phyloP scores from a whole-genome alignment of 495 filamentous ascomycete genomes.

The Penicillium flavigenum region DNA sequence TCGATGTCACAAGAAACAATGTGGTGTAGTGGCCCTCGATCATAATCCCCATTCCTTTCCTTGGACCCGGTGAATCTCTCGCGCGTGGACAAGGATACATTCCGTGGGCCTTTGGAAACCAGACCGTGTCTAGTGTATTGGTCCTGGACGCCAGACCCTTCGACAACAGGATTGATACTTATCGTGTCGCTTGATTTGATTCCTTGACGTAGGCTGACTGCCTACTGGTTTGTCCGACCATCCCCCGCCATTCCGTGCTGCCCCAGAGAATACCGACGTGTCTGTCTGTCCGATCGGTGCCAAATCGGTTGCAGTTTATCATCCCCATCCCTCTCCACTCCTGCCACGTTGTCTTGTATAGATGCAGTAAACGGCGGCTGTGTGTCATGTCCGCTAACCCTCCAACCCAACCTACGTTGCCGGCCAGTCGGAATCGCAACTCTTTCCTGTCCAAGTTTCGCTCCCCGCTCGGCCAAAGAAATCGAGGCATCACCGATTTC shows the following conservation, averaged over 20 bases:
- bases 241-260: slow-evolving; percentile 9
- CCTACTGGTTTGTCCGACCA: slow-evolving; percentile 6
- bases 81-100: slow-evolving; percentile 17
- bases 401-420: slow-evolving; percentile 38
- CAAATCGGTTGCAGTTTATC: slow-evolving; percentile 12
- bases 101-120: slow-evolving; percentile 24
- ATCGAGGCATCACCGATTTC: slow-evolving; percentile 78
- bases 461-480: slow-evolving; percentile 60
- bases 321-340: slow-evolving; percentile 12
- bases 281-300: slow-evolving; percentile 5
- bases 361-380: slow-evolving; percentile 37
- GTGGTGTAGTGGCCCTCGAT: slow-evolving; percentile 32
- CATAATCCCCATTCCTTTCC: slow-evolving; percentile 31
- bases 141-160: slow-evolving; percentile 10
- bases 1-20: slow-evolving; percentile 36
- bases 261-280: neutral
- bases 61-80: slow-evolving; percentile 21
- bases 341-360: slow-evolving; percentile 34
- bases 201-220: slow-evolving; percentile 15
- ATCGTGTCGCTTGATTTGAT: slow-evolving; percentile 20
- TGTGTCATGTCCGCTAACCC: slow-evolving; percentile 51
- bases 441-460: slow-evolving; percentile 60
- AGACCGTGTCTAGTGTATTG: slow-evolving; percentile 16
- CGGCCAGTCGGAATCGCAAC: slow-evolving; percentile 46
- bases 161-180: slow-evolving; percentile 15